Conservation (phyloP, 2,329 filamentous ascomycete species). For the Penicillium sp. region DNA sequence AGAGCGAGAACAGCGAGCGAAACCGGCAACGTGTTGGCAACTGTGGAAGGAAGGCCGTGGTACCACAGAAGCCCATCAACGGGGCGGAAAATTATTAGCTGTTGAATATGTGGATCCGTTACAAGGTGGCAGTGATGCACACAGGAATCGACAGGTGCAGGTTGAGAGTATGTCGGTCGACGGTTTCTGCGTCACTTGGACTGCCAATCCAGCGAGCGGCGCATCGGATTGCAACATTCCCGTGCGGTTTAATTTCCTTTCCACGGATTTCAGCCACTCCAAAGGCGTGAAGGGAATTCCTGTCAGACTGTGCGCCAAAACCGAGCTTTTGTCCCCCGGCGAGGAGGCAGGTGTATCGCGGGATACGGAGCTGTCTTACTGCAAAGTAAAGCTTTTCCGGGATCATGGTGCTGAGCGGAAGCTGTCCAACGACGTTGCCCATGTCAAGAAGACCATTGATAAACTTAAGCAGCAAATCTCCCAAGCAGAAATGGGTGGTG, state of each 20-base stretch:
- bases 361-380: slow-evolving; percentile 78
- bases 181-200: slow-evolving; percentile 90
- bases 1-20: slow-evolving; percentile 85
- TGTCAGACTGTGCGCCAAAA: slow-evolving; percentile 88
- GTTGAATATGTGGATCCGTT: slow-evolving; percentile 83
- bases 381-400: slow-evolving; percentile 95
- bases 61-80: slow-evolving; percentile 91
- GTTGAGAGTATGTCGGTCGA: slow-evolving; percentile 81
- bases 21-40: slow-evolving; percentile 81
- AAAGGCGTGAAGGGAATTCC: slow-evolving; percentile 98
- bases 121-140: slow-evolving; percentile 53
- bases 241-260: slow-evolving; percentile 96
- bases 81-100: slow-evolving; percentile 86
- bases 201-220: slow-evolving; percentile 63
- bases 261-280: slow-evolving; percentile 97
- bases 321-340: slow-evolving; percentile 61
- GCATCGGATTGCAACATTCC: slow-evolving; percentile 77
- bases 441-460: slow-evolving; percentile 95
- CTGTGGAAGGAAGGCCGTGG: slow-evolving; percentile 95
- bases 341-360: slow-evolving; percentile 36
- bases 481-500: slow-evolving; percentile 64
- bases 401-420: slow-evolving; percentile 96
- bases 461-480: slow-evolving; percentile 92
- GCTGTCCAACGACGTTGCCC: slow-evolving; percentile 87
- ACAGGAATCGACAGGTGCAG: slow-evolving; percentile 63